These are phyloP conservation scores for Saccharum hybrid DNA, from an alignment of 202 grass and related monocot species.

Conservation along the genomic window DNA sequence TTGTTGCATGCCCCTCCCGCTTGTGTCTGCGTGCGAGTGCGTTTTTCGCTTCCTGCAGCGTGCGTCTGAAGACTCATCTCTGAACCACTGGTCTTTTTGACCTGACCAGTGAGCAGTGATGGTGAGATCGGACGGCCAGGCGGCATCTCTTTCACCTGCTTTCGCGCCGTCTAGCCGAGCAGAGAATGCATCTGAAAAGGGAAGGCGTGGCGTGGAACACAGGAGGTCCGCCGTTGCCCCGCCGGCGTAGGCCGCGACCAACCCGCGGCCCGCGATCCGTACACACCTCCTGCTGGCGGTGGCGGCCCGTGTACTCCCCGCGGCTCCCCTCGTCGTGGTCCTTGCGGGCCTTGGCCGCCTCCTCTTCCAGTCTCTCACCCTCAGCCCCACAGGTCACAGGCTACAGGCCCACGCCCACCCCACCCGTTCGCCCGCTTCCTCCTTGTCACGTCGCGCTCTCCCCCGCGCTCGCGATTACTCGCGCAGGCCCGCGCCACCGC, in stretches of 20 bases:
- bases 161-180: background rate
- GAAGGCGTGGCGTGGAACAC: background rate
- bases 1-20: background rate
- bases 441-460: background rate
- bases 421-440: background rate
- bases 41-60: background rate
- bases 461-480: background rate
- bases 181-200: background rate
- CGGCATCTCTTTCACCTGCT: too few species aligned
- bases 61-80: too few species aligned
- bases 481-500: slow-evolving; percentile 10
- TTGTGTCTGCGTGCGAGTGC: background rate
- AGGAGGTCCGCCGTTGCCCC: background rate
- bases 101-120: background rate
- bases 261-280: background rate
- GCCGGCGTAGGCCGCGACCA: background rate
- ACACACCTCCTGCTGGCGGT: background rate
- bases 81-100: background rate
- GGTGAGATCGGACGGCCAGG: background rate
- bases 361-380: background rate
- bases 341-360: background rate
- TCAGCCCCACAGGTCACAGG: too few species aligned
- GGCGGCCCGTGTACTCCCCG: background rate
- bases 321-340: background rate
- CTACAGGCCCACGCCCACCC: background rate